Evolutionary conservation across 78 protist genomes (phyloP).

Genomic region (Dictyostelium intermedium): DNA sequence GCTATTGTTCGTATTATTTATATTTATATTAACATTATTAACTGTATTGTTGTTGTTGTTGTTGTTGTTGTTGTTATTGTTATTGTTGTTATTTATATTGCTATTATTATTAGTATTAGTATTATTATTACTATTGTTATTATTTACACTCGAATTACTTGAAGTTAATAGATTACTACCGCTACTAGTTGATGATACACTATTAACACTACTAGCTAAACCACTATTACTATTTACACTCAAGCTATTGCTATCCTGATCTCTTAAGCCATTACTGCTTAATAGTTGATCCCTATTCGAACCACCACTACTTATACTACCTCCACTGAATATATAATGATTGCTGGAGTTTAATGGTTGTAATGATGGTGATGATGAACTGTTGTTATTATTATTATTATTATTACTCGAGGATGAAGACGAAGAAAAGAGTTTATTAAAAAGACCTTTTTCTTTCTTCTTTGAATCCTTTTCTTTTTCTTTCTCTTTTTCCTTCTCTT

Average conservation of each 20-base stretch:
- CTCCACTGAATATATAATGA: neutral
- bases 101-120: too few relatives aligned
- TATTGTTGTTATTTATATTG: neutral
- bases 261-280: neutral
- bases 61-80: slow-evolving; percentile 1
- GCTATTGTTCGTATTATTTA: neutral
- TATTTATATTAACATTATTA: too few relatives aligned
- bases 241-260: neutral
- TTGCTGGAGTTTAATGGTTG: neutral
- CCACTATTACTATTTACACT: neutral
- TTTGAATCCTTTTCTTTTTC: neutral
- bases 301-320: neutral
- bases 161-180: neutral
- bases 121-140: neutral
- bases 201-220: slow-evolving; percentile 9
- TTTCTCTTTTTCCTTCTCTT: neutral
- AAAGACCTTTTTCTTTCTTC: neutral
- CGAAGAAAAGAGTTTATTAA: neutral
- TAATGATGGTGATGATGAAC: neutral
- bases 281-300: neutral
- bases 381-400: neutral
- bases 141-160: slow-evolving; percentile 7
- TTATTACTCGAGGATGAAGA: neutral
- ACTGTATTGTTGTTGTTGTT: neutral
- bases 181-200: neutral